Conservation (phyloP, 352 stramenopile species). For the Pythium insidiosum region DNA sequence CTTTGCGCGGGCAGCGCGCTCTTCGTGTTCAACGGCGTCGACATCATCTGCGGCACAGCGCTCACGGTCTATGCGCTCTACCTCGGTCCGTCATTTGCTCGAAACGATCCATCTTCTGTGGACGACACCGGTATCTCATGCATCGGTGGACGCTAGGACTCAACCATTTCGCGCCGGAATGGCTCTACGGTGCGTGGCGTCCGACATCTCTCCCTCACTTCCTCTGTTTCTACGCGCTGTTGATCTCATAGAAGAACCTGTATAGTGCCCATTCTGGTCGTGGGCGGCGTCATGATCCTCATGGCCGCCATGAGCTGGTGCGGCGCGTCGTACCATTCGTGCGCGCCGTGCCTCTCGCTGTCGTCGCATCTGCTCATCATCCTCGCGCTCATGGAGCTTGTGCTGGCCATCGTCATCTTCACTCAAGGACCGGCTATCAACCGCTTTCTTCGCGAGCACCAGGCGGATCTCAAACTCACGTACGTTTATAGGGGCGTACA, state of each 20-base stretch:
- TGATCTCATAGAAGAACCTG: too few species aligned
- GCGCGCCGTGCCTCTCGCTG: constrained; percentile 34
- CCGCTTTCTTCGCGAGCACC: constrained; percentile 49
- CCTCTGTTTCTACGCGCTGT: too few species aligned
- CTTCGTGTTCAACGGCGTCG: constrained; percentile 66
- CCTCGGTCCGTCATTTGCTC: constrained; percentile 20
- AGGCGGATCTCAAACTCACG: constrained; percentile 57
- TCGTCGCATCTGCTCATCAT: constrained; percentile 59
- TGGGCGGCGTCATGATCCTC: constrained; percentile 38
- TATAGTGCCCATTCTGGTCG: constrained; percentile 31
- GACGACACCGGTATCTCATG: not conserved
- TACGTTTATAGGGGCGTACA: too few species aligned
- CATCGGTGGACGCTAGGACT: constrained; percentile 16
- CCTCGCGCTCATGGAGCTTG: constrained; percentile 47
- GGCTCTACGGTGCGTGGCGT: constrained; percentile 47
- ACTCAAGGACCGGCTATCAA: constrained; percentile 54
- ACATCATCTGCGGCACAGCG: constrained; percentile 43
- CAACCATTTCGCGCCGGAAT: constrained; percentile 58
- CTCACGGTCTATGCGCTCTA: constrained; percentile 58
- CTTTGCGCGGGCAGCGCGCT: constrained; percentile 53
- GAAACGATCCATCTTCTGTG: not conserved
- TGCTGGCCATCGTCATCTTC: constrained; percentile 57
- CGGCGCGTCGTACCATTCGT: constrained; percentile 36
- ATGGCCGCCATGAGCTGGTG: constrained; percentile 58
- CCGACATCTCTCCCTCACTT: too few species aligned